These are phyloP conservation scores for Solanum stenotomum DNA, from an alignment of 257 asterid genomes.

Conservation along the genomic window DNA sequence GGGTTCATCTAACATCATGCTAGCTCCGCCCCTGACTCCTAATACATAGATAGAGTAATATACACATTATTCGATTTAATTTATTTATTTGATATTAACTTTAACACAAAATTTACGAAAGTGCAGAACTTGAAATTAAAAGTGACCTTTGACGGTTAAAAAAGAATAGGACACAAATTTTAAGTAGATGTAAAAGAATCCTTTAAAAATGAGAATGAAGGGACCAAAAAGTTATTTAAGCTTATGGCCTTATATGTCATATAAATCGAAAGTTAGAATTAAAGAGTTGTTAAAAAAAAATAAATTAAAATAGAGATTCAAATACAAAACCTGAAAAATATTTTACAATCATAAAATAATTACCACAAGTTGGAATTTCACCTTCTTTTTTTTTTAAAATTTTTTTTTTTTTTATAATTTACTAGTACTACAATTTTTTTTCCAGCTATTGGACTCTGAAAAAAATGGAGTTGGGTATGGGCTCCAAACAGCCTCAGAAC, in stretches of 20 bases:
- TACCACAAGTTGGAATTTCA: not conserved
- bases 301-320: not conserved
- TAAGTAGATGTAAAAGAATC: not conserved
- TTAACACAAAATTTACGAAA: too few species aligned
- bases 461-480: not conserved
- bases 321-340: not conserved
- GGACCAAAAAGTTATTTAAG: not conserved
- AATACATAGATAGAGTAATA: not conserved
- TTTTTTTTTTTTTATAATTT: rapidly evolving
- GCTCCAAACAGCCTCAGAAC: not conserved
- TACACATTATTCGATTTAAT: too few species aligned
- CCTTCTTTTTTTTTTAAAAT: too few species aligned
- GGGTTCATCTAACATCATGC: too few species aligned
- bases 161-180: not conserved
- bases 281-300: not conserved
- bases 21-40: not conserved
- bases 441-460: not conserved
- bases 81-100: too few species aligned
- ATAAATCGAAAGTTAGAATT: not conserved
- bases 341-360: not conserved
- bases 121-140: not conserved
- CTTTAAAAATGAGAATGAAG: not conserved
- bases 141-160: not conserved
- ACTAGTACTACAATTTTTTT: not conserved
- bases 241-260: too few species aligned